phyloP scores from a whole-genome alignment of 192 early-diverging fungal genomes.

The Backusella parvicylindrica region DNA sequence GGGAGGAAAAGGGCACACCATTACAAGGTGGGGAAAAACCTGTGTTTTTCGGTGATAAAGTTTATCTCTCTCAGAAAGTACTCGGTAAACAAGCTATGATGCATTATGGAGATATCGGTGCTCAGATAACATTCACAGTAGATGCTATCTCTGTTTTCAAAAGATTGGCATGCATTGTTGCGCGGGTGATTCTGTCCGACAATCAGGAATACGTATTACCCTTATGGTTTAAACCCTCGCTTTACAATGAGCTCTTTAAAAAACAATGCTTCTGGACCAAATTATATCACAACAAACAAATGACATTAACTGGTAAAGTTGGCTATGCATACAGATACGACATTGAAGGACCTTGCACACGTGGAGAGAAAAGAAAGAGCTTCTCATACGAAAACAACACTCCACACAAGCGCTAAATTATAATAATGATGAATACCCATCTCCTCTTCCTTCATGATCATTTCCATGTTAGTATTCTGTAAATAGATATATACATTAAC shows the following conservation, averaged over 20 bases:
- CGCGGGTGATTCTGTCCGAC: not conserved
- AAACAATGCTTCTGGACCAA: not conserved
- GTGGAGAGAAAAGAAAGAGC: not conserved
- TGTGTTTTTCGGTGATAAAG: conserved; percentile 9
- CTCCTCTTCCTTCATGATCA: too few relatives aligned
- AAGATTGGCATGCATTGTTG: not conserved
- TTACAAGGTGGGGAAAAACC: conserved; percentile 5
- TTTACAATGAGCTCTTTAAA: not conserved
- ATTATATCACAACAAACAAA: not conserved
- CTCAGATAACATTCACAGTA: not conserved
- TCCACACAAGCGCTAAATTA: not conserved
- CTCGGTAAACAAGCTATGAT: not conserved
- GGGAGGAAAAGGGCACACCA: not conserved
- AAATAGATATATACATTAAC: too few relatives aligned
- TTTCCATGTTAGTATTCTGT: too few relatives aligned
- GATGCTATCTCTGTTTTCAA: not conserved
- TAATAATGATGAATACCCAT: not conserved
- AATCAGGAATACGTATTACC: not conserved
- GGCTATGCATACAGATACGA: not conserved
- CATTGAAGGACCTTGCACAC: not conserved
- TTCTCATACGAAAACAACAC: not conserved
- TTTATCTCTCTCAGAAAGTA: not conserved
- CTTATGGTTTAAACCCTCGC: conserved; percentile 19
- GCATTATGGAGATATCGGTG: not conserved
- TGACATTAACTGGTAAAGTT: not conserved